Conservation (phyloP, 2,329 filamentous ascomycete species). For the Hortaea werneckii region DNA sequence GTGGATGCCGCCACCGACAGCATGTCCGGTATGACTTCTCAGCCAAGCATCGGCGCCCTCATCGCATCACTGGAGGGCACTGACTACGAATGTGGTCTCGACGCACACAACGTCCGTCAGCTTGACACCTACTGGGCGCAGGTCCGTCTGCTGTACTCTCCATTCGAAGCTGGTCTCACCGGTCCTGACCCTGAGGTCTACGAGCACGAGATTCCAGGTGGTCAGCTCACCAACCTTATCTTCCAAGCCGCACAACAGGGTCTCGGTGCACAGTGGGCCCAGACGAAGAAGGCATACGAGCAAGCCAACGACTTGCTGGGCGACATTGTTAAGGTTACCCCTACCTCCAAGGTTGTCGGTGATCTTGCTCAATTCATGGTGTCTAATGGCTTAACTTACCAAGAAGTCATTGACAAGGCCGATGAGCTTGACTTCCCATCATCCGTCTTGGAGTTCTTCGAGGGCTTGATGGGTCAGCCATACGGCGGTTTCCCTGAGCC, state of each 20-base stretch:
- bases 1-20: constrained; percentile 95
- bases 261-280: constrained; percentile 90
- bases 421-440: constrained; percentile 92
- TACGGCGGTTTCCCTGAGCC: constrained; percentile 98
- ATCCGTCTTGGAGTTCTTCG: constrained; percentile 94
- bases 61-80: constrained; percentile 84
- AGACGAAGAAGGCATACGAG: constrained; percentile 99
- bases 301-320: constrained; percentile 92
- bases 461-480: constrained; percentile 96
- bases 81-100: constrained; percentile 68
- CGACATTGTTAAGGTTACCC: constrained; percentile 98
- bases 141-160: constrained; percentile 90
- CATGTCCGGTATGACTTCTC: constrained; percentile 95
- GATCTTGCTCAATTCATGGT: constrained; percentile 99
- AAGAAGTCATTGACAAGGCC: constrained; percentile 79
- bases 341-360: constrained; percentile 97
- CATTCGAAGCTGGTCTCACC: constrained; percentile 89
- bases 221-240: constrained; percentile 98
- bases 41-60: constrained; percentile 93
- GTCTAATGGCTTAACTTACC: constrained; percentile 75
- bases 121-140: constrained; percentile 96
- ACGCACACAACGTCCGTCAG: constrained; percentile 70
- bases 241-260: constrained; percentile 97
- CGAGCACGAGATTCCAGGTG: constrained; percentile 97
- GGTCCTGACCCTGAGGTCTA: constrained; percentile 88